These are phyloP conservation scores for Blastomyces parvus DNA, from an alignment of 2,329 filamentous ascomycete species.

Conservation along the genomic window DNA sequence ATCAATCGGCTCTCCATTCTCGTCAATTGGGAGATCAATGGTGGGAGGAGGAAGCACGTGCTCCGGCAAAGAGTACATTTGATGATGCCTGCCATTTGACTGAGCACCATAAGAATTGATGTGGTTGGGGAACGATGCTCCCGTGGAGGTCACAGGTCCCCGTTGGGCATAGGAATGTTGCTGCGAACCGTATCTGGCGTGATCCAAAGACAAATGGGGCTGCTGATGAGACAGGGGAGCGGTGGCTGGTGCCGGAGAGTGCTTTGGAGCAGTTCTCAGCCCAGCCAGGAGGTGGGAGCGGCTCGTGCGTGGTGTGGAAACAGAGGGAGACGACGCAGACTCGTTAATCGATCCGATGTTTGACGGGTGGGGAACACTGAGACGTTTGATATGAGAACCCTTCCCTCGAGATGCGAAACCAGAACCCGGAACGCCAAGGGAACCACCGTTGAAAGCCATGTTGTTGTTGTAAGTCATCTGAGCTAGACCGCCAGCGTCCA, in stretches of 20 bases:
- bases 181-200: slow-evolving; percentile 39
- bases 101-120: slow-evolving; percentile 22
- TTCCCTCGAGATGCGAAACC: slow-evolving; percentile 81
- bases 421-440: slow-evolving; percentile 64
- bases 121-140: slow-evolving; percentile 43
- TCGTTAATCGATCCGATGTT: slow-evolving; percentile 60
- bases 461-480: slow-evolving; percentile 93
- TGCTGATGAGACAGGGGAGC: slow-evolving; percentile 51
- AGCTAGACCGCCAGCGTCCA: slow-evolving; percentile 98
- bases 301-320: slow-evolving; percentile 81
- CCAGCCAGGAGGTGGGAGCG: slow-evolving; percentile 90
- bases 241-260: slow-evolving; percentile 59
- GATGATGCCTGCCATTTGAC: slow-evolving; percentile 37
- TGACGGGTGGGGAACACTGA: slow-evolving; percentile 63
- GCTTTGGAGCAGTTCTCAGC: slow-evolving; percentile 87
- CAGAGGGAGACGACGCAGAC: slow-evolving; percentile 54
- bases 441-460: slow-evolving; percentile 57
- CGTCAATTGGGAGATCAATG: slow-evolving; percentile 59
- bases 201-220: slow-evolving; percentile 39
- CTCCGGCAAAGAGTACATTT: slow-evolving; percentile 62
- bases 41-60: slow-evolving; percentile 58
- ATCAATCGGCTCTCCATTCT: slow-evolving; percentile 66
- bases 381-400: slow-evolving; percentile 78
- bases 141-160: slow-evolving; percentile 52
- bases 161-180: slow-evolving; percentile 29